Evolutionary conservation across 1,284 basidiomycete genomes (phyloP), one percentile per base, ranked within the genome.

Genomic region (Moesziomyces parantarcticus): DNA sequence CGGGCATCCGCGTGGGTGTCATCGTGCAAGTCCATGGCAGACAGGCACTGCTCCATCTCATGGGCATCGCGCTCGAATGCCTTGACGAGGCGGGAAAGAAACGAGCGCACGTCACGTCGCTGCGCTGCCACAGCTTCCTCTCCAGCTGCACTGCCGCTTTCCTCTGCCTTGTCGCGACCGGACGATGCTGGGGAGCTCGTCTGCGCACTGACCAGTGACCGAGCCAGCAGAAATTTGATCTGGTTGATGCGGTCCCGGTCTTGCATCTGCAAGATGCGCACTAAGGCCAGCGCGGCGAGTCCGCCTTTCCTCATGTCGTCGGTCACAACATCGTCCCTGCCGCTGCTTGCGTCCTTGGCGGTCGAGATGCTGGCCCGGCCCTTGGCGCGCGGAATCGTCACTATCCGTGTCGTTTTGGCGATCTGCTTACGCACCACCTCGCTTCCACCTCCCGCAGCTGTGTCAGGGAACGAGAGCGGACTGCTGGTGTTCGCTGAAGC

Each of bases 181-280:
- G 23, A 11, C 7, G 21, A 13, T 26, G 21, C 22, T 5, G 23
- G n/a, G 9, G 49, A 42, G 21, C 18, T 34, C 1, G 26, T 18
- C 6, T 57, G 36, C 43, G 58, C 29, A 10, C 23, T 22, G 20
- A 46, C 13, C 34, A 72, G n/a, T 3, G 63, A 55, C 16, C 48
- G 54, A 1, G 59, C 69, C 20, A 72, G 18, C 13, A 72, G 41
- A 18, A 66, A 60, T 34, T 72, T 72, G 25, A 67, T 53, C 32
- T 59, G 63, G 25, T 72, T 67, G 52, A 62, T 56, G 36, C 69
- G 62, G 21, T 56, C 45, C 39, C 63, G 47, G 18, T 51, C 51
- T 42, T 59, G 42, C 69, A 72, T 66, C 49, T 72, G 63, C 48
- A 51, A 9, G 1, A 34, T 36, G 5, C 58, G 63, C 3, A 63